Percentiles rank a stretch among this genome's conserved stretches.
Conservation (phyloP, 2,329 filamentous ascomycete species). For the Aspergillus sp. region DNA sequence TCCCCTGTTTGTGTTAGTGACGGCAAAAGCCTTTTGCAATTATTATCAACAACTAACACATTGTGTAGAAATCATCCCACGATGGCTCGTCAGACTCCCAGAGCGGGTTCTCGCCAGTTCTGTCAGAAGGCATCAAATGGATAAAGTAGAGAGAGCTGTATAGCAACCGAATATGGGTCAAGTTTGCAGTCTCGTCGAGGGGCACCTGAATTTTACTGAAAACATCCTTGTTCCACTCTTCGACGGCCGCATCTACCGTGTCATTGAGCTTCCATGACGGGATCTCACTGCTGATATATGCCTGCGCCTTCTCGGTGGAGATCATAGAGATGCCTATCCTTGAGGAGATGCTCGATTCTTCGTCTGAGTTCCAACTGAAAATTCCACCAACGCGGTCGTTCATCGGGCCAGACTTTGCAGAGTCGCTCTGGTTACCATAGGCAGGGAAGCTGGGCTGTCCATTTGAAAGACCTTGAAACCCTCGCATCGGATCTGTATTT, state of each 20-base stretch:
- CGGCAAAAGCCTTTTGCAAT: constrained; percentile 11
- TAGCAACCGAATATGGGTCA: constrained; percentile 28
- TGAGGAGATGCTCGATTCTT: constrained; percentile 53
- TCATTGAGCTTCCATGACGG: constrained; percentile 61
- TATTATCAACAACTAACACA: constrained; percentile 32
- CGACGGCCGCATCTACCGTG: constrained; percentile 51
- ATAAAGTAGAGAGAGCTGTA: constrained; percentile 58
- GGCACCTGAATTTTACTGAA: constrained; percentile 45
- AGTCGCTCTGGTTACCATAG: constrained; percentile 49
- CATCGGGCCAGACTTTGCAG: constrained; percentile 56
- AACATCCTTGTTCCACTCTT: constrained; percentile 60
- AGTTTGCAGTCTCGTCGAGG: constrained; percentile 30
- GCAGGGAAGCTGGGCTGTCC: constrained; percentile 58
- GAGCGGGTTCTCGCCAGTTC: constrained; percentile 67
- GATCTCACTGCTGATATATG: constrained; percentile 65
- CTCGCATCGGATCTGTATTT: constrained; percentile 36
- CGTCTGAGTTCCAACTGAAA: constrained; percentile 59
- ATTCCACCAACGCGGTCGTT: constrained; percentile 58
- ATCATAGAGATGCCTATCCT: constrained; percentile 69
- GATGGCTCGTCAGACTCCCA: constrained; percentile 67
- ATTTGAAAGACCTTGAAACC: constrained; percentile 54
- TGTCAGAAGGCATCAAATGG: constrained; percentile 67
- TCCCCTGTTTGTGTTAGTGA: constrained; percentile 51
- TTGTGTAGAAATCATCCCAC: constrained; percentile 69
- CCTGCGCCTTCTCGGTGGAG: constrained; percentile 62